These are phyloP conservation scores for Mimosa pudica DNA, from an alignment of 306 rosid species.

Conservation along the genomic window DNA sequence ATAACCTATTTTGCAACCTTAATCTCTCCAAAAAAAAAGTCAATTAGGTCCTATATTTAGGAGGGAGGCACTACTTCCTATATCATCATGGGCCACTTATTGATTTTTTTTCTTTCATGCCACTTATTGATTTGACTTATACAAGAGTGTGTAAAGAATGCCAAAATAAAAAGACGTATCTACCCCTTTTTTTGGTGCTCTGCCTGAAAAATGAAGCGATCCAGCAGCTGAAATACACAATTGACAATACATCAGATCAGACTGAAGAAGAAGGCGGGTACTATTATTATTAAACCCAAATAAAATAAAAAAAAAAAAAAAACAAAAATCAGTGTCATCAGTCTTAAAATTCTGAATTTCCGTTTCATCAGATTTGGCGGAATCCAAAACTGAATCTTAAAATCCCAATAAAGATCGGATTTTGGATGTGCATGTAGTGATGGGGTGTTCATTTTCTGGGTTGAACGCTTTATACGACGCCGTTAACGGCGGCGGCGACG, in stretches of 20 bases:
- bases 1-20: too few species aligned
- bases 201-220: slow-evolving; percentile 44
- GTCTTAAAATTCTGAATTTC: background rate
- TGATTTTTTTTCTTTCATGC: too few species aligned
- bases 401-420: slow-evolving; percentile 37
- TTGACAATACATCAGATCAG: background rate
- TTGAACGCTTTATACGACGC: slow-evolving; percentile 85
- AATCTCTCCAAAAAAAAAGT: too few species aligned
- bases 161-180: slow-evolving; percentile 13
- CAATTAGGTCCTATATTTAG: too few species aligned
- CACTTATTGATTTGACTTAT: background rate
- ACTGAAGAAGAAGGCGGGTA: background rate
- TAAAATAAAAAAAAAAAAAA: too few species aligned
- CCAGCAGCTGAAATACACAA: slow-evolving; percentile 6
- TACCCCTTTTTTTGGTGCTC: background rate
- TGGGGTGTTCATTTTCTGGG: slow-evolving; percentile 98
- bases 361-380: slow-evolving; percentile 62
- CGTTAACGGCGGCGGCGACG: slow-evolving; percentile 92
- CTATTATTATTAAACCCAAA: background rate
- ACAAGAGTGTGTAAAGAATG: slow-evolving; percentile 19
- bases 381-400: slow-evolving; percentile 27
- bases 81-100: background rate
- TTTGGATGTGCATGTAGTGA: slow-evolving; percentile 33
- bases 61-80: too few species aligned
- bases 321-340: background rate